Base-by-base conservation (phyloP, 1,284 basidiomycete species). In the Rugosomyces carneus region DNA sequence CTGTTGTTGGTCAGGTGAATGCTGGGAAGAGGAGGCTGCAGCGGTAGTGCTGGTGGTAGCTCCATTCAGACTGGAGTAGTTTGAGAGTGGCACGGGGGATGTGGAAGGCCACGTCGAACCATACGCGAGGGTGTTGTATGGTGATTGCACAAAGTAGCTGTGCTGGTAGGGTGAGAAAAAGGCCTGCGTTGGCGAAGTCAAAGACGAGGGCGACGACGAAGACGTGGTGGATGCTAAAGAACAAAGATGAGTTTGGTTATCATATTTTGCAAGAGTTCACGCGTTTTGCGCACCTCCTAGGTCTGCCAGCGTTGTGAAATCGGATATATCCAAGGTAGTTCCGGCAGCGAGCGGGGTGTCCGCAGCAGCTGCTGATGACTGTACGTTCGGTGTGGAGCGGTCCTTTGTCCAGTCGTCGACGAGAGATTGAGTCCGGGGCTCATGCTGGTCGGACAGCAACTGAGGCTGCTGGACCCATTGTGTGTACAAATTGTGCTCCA, bases 41-140 rank as follows among this genome's bases (percentile, higher is more conserved):
- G 62, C 48, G 2, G 66, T 49, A 2, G 66, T 49, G 46, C 59
- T 62, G 15, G 66, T 68, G 3, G 78, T 88, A 21, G 84, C 84
- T 15, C 84, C 84, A 63, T 87, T 85, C 44, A 88, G 62, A 23
- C 80, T 79, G 10, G 84, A 88, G 53, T 87, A 88, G 48, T 67
- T 79, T 6, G 84, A 88, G 24, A 88, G 61, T 0, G 85, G 84
- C 5, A 87, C 62, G 36, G 72, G 68, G 5, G 68, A 57, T 10
- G 69, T 60, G 21, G 57, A 54, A 0, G 70, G 53, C 76, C 78
- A 81, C 18, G 68, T 54, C 31, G 75, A 60, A 27, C 71, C 68
- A 50, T 81, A 81, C 4, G 72, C 58, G 55, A 79, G 68, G 3
- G 73, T 67, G 52, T 75, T 75, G 63, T 74, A 81, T 4, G 80